phyloP scores from a whole-genome alignment of 306 rosid species.

The Vicia faba region DNA sequence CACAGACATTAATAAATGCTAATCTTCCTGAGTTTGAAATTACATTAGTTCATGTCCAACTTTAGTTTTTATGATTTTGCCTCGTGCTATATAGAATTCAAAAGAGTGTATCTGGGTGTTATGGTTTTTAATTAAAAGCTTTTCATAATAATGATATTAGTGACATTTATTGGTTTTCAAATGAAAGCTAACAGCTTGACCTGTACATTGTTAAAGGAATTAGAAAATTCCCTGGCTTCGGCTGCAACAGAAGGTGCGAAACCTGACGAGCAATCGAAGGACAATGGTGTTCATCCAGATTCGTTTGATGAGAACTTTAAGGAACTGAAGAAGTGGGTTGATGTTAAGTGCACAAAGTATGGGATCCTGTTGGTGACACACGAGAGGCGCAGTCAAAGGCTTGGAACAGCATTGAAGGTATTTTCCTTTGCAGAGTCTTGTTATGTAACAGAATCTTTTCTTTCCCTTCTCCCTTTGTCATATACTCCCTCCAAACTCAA shows the following conservation, averaged over 20 bases:
- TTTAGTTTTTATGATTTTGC: conserved; percentile 21
- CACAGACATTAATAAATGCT: conserved; percentile 12
- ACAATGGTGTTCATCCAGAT: conserved; percentile 45
- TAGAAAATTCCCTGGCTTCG: conserved; percentile 35
- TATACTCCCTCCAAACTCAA: too few species aligned
- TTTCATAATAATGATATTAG: conserved; percentile 17
- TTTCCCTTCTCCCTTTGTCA: neutral
- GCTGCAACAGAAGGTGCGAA: conserved; percentile 45
- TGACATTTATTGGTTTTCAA: conserved; percentile 22
- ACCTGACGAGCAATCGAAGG: conserved; percentile 40
- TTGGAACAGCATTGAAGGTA: conserved; percentile 93
- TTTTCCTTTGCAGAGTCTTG: conserved; percentile 24
- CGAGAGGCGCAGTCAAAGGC: conserved; percentile 74
- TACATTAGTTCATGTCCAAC: conserved; percentile 6
- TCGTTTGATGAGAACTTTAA: conserved; percentile 72
- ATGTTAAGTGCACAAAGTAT: conserved; percentile 69
- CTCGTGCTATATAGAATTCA: conserved; percentile 9
- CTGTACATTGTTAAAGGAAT: conserved; percentile 49
- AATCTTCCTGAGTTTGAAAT: neutral
- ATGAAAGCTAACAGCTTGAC: conserved; percentile 39
- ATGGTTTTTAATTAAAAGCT: neutral
- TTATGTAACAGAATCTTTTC: neutral
- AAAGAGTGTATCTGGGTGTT: conserved; percentile 18
- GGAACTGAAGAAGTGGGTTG: conserved; percentile 90
- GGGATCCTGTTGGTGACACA: conserved; percentile 72